Percentiles rank a stretch among this genome's conserved stretches.
Evolutionary conservation across 768 basidiomycete species (phyloP).

Genomic region (Collybia sordida): DNA sequence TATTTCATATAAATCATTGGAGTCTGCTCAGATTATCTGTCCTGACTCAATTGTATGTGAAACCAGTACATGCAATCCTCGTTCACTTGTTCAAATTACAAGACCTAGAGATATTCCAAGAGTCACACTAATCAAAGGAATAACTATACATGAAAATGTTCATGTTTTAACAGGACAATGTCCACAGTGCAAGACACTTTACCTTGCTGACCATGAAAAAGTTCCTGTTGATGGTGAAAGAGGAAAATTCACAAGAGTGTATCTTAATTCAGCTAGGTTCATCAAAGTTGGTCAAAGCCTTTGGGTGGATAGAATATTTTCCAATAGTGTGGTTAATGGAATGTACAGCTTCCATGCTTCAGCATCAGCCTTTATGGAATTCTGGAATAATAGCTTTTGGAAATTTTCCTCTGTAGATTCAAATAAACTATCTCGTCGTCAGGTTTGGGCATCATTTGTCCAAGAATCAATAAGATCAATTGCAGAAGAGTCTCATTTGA

Average conservation of each 20-base stretch:
- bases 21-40: constrained; percentile 13
- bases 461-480: too few species aligned
- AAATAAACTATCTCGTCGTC: neutral
- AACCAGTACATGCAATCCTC: constrained; percentile 9
- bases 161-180: constrained; percentile 15
- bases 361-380: constrained; percentile 11
- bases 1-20: constrained; percentile 9
- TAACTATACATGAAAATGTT: constrained; percentile 7
- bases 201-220: too few species aligned
- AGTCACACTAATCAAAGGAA: too few species aligned
- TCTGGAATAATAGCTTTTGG: constrained; percentile 13
- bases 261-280: constrained; percentile 10
- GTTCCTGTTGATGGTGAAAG: constrained; percentile 13
- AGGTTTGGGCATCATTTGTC: too few species aligned
- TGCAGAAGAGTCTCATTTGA: too few species aligned
- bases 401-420: neutral
- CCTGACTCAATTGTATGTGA: constrained; percentile 11
- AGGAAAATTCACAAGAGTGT: neutral
- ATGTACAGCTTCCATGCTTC: constrained; percentile 7
- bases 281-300: constrained; percentile 10
- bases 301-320: constrained; percentile 11
- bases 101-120: constrained; percentile 14
- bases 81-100: constrained; percentile 4
- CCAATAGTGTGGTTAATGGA: too few species aligned
- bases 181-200: constrained; percentile 7